Conservation (phyloP, 768 basidiomycete species). For the Filobasidium floriforme region DNA sequence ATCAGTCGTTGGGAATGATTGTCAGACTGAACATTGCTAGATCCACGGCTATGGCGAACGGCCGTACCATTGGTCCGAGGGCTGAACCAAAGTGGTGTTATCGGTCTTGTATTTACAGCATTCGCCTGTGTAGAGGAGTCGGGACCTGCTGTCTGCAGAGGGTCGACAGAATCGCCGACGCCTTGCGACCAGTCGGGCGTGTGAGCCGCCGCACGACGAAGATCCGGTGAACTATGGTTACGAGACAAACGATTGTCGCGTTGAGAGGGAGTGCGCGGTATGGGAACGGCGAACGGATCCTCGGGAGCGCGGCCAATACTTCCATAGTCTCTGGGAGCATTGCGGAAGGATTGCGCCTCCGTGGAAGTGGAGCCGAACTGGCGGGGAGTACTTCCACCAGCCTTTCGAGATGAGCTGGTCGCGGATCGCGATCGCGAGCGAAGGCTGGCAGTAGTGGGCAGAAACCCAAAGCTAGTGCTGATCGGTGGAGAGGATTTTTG, state of each 20-base stretch:
- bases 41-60: too few species aligned
- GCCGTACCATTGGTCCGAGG: too few species aligned
- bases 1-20: too few species aligned
- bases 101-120: too few species aligned
- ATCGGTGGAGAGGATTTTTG: background rate
- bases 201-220: background rate
- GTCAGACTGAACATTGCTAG: too few species aligned
- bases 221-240: conserved; percentile 2
- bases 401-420: background rate
- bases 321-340: conserved; percentile 2
- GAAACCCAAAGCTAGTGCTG: conserved; percentile 8
- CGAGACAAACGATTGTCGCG: background rate
- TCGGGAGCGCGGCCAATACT: background rate
- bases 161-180: too few species aligned
- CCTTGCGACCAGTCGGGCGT: too few species aligned
- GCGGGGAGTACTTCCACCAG: background rate
- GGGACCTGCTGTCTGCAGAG: too few species aligned
- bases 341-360: background rate
- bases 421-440: background rate
- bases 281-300: background rate
- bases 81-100: too few species aligned
- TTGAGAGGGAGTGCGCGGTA: background rate
- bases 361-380: conserved; percentile 2
- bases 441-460: background rate
- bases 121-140: too few species aligned